Evolutionary conservation across 176 grass and related monocot species (phyloP), one percentile per base, ranked within the genome.

Genomic region (Bonia amplexicaulis): DNA sequence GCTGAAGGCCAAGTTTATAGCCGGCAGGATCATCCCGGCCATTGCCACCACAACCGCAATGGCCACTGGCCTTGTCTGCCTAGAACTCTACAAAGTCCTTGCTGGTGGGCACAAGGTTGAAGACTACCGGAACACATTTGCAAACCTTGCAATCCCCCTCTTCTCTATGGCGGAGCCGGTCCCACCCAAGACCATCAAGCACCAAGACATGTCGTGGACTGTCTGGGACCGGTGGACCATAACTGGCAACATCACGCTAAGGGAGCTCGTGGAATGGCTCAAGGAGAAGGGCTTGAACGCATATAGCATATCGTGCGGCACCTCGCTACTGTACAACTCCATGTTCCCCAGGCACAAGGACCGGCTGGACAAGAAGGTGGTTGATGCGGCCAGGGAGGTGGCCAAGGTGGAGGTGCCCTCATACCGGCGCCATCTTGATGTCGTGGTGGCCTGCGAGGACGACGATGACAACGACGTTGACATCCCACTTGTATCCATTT

Each of bases 311-410:
- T 97, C 94, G 0, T 90, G 92, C 2, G 92, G 94, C 35, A 89
- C 92, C 22, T 90, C 92, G 52, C 73, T 97, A 74, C 92, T 97
- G 44, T 97, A 94, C 83, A 97, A 97, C 58, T 94, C 92, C 39
- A 97, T 97, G 94, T 92, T 97, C 78, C 94, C 88, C 0, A 94
- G 94, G 86, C 94, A 97, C 89, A 90, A 87, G 82, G 94, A 97
- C 12, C 82, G 94, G 35, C 80, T 97, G 74, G 90, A 91, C 66
- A 88, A 74, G 79, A 97, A 92, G 86, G 86, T 97, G 51, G 84
- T 83, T 7, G 88, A 97, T 25, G 86, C 94, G 51, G 92, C 90
- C 31, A 77, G 74, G 78, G 92, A 94, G 74, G 88, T 97, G 61
- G 95, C 94, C 16, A 97, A 91, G 73, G 35, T 94, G 66, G 94